Evolutionary conservation across 75 land plant genomes (phyloP), one percentile per base, ranked within the genome.

Genomic region (Larix kaempferi): DNA sequence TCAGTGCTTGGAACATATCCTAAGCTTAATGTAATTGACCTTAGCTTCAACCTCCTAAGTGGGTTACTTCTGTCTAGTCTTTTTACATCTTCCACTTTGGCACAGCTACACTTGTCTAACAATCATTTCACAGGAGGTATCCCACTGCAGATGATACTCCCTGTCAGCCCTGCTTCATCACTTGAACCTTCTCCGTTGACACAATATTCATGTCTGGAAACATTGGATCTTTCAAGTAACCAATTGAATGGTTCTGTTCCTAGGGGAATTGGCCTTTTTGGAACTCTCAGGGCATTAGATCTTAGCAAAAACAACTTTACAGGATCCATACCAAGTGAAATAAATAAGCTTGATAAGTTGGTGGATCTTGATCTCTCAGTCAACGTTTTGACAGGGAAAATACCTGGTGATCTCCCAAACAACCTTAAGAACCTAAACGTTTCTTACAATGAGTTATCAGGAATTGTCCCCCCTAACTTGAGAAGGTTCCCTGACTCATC

Each of bases 361-460:
- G 87, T 61, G 69, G 79, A 83, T 55, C 88, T 98, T 39, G 98
- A 95, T 72, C 75, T 98, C 41, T 95, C 98, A 23, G 78, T 60
- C 15, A 98, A 98, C 78, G 75, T 80, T 63, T 88, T 98, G 72
- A 81, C 85, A n/a, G 99, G 99, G 12, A 72, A 91, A 41, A 80
- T 98, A 22, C 99, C 99, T 7, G 56, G 15, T n/a, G 77, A 83
- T 27, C 87, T 96, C 56, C 82, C 99, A 7, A 61, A 79, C 54
- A 75, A 69, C 74, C 86, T 98, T 71, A 55, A 76, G 49, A 52
- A 56, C 66, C 84, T 98, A 26, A 93, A 93, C 72, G 83, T 84
- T 23, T 93, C 99, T 4, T 83, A 82, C 81, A 98, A 98, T 80
- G 88, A 98, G 65, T 80, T 98, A 22, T 86, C 92, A 71, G 99